Conservation (phyloP, 176 grass and related monocot genomes). For the Luzula sylvatica region DNA sequence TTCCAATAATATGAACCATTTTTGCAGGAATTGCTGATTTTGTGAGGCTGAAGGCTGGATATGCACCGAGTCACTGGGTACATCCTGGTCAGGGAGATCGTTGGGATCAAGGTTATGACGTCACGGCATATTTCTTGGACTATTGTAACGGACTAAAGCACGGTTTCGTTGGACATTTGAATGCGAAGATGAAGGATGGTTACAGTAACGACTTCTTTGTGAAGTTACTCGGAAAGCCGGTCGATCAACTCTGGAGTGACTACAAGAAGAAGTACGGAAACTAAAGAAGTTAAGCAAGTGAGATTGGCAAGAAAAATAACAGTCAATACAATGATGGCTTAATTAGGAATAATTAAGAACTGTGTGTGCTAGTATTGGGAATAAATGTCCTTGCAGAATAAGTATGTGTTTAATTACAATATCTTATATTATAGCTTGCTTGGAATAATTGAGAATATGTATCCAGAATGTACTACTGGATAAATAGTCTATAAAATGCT, state of each 20-base stretch:
- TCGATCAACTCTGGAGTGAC: conserved; percentile 40
- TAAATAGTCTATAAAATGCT: no score
- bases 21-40: conserved; percentile 42
- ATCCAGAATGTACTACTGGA: no score
- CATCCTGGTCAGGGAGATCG: conserved; percentile 19
- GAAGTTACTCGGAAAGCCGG: conserved; percentile 21
- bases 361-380: no score
- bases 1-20: no score
- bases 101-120: conserved; percentile 43
- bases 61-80: conserved; percentile 26
- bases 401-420: no score
- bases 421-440: no score
- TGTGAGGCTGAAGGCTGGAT: conserved; percentile 34
- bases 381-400: no score
- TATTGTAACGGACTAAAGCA: conserved; percentile 19
- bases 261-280: conserved; percentile 46
- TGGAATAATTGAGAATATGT: no score
- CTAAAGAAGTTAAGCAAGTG: neutral
- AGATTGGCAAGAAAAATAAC: no score
- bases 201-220: conserved; percentile 27
- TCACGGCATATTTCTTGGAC: conserved; percentile 50
- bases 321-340: no score
- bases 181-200: conserved; percentile 22
- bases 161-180: conserved; percentile 26
- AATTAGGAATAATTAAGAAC: no score